Conservation (phyloP, 1,139 yeast genomes). For the Kodamaea anthophila region DNA sequence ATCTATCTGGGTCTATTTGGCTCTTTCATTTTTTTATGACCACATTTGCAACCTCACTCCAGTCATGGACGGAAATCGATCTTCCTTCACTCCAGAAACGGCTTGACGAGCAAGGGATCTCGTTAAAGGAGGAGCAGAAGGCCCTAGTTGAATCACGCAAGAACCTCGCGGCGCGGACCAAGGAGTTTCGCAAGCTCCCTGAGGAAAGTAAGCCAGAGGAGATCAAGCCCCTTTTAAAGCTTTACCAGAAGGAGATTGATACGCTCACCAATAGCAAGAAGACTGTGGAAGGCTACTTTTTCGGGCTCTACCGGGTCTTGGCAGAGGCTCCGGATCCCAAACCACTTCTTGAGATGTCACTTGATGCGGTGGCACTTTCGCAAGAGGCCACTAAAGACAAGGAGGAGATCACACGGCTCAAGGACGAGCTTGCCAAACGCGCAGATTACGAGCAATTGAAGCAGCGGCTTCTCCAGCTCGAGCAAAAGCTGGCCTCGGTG, state of each 20-base stretch:
- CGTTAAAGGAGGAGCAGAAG: constrained; percentile 66
- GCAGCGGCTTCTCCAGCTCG: constrained; percentile 50
- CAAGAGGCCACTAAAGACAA: constrained; percentile 50
- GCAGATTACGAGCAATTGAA: constrained; percentile 81
- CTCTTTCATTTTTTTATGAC: not conserved
- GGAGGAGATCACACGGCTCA: constrained; percentile 49
- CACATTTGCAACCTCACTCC: constrained; percentile 35
- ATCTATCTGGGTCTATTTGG: no score
- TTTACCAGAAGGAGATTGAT: constrained; percentile 87
- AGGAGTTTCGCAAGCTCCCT: constrained; percentile 66
- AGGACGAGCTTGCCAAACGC: constrained; percentile 54
- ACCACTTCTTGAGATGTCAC: constrained; percentile 67
- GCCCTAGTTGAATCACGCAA: constrained; percentile 64
- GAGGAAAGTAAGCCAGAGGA: constrained; percentile 62
- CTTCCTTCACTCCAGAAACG: constrained; percentile 61
- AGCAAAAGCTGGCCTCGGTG: constrained; percentile 51
- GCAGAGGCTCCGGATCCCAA: constrained; percentile 94
- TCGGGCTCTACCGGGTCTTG: constrained; percentile 65
- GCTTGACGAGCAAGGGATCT: constrained; percentile 70
- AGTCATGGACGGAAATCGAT: constrained; percentile 72
- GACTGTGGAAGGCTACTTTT: constrained; percentile 63
- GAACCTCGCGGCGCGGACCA: constrained; percentile 73
- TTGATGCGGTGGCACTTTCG: constrained; percentile 59
- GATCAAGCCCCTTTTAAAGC: constrained; percentile 63
- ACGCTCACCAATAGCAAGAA: constrained; percentile 72